Percentiles rank a stretch among this genome's conserved stretches.
Evolutionary conservation across 768 basidiomycete genomes (phyloP).

Genomic region (Auricularia sp.): DNA sequence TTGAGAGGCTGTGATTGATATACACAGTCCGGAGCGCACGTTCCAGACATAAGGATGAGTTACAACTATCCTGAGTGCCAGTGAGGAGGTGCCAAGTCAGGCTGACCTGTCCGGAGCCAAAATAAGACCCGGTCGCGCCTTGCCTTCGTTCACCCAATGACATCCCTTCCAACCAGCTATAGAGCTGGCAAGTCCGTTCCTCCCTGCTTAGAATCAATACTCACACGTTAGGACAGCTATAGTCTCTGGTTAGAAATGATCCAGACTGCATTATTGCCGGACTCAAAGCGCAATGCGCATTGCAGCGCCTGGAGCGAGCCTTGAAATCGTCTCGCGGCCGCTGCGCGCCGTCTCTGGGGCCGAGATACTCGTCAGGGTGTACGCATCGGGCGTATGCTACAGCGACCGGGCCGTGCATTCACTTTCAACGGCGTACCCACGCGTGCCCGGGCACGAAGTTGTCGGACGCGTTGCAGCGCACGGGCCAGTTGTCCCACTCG

Average conservation of each 20-base stretch:
- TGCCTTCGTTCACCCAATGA: too few species aligned
- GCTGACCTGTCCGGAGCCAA: too few species aligned
- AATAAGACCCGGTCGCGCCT: too few species aligned
- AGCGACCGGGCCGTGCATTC: slow-evolving; percentile 11
- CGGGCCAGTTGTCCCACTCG: slow-evolving; percentile 6
- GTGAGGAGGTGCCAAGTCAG: too few species aligned
- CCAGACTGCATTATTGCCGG: not conserved
- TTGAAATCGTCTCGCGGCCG: not conserved
- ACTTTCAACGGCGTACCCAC: slow-evolving; percentile 11
- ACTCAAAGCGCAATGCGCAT: not conserved
- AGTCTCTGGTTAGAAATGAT: not conserved
- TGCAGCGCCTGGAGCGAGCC: not conserved
- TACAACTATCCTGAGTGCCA: too few species aligned
- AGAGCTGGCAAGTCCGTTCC: not conserved
- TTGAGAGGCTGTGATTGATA: too few species aligned
- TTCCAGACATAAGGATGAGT: too few species aligned
- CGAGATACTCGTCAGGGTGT: slow-evolving; percentile 18
- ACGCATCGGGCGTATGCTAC: slow-evolving; percentile 18
- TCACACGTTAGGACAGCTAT: not conserved
- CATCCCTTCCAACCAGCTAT: not conserved
- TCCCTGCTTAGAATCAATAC: not conserved
- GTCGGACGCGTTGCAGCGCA: slow-evolving; percentile 17
- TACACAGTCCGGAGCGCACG: too few species aligned
- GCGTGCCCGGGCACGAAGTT: slow-evolving; percentile 20
- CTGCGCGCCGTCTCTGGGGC: not conserved